A percentile compares a stretch with the other conserved stretches of the same genome.
Evolutionary conservation across 164 flowering plant species (phyloP).

Genomic region (Macadamia integrifolia): DNA sequence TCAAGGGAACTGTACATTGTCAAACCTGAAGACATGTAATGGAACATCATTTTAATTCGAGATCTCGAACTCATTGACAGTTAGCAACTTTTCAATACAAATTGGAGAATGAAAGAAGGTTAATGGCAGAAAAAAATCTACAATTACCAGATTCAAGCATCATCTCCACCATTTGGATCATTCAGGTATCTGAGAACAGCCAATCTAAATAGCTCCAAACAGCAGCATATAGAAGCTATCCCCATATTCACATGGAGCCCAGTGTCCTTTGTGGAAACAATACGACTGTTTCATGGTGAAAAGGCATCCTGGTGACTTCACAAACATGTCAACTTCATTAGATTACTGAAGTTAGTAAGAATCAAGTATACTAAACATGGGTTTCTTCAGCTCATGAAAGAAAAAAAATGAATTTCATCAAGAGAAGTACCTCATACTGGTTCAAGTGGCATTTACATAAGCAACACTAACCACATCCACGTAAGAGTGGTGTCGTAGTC

Average conservation of each 20-base stretch:
- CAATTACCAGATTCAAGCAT: no score
- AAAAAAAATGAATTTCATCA: neutral
- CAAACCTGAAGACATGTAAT: slow-evolving; percentile 56
- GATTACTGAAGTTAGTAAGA: no score
- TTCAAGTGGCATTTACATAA: no score
- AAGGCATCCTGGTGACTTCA: neutral
- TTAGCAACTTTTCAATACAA: no score
- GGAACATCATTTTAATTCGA: no score
- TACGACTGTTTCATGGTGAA: slow-evolving; percentile 24
- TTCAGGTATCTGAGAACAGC: slow-evolving; percentile 68
- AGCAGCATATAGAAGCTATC: neutral
- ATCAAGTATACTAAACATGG: neutral
- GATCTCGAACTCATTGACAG: no score
- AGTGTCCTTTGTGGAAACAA: slow-evolving; percentile 66
- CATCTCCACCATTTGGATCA: no score
- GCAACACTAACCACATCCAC: slow-evolving; percentile 32
- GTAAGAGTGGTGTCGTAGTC: slow-evolving; percentile 42
- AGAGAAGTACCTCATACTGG: slow-evolving; percentile 29
- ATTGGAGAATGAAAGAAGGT: no score
- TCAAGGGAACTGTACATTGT: slow-evolving; percentile 82
- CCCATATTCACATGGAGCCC: slow-evolving; percentile 46
- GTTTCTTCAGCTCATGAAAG: no score
- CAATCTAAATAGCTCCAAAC: slow-evolving; percentile 45
- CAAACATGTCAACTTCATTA: no score
- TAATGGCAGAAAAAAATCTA: no score